Conservation (phyloP, 805 yeast genomes). For the Starmerella riodocensis region DNA sequence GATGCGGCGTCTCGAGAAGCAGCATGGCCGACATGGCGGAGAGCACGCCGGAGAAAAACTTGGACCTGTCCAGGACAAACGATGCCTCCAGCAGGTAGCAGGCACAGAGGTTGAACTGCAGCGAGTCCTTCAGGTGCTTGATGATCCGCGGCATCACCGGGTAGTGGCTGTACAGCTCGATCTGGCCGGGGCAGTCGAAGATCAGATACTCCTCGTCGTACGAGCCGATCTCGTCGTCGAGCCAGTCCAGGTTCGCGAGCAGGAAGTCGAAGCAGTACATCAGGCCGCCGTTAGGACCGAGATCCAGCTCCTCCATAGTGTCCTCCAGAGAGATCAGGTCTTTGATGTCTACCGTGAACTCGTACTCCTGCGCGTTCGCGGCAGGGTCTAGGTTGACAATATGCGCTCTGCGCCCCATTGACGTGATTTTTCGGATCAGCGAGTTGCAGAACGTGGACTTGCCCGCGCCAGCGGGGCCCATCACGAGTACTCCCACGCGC, state of each 20-base stretch:
- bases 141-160: constrained; percentile 86
- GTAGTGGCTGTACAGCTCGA: constrained; percentile 84
- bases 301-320: constrained; percentile 84
- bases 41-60: constrained; percentile 88
- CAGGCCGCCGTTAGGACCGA: constrained; percentile 93
- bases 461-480: constrained; percentile 98
- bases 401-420: constrained; percentile 85
- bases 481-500: constrained; percentile 79
- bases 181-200: constrained; percentile 95
- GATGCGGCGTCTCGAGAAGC: constrained; percentile 83
- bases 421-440: constrained; percentile 73
- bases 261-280: constrained; percentile 85
- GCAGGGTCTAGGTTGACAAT: constrained; percentile 94
- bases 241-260: constrained; percentile 84
- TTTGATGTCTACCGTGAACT: constrained; percentile 82
- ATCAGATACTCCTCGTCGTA: constrained; percentile 86
- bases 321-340: constrained; percentile 83
- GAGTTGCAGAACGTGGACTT: constrained; percentile 87
- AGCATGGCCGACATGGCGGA: constrained; percentile 99
- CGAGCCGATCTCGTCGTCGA: constrained; percentile 94
- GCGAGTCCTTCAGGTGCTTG: constrained; percentile 62
- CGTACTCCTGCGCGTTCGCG: constrained; percentile 83
- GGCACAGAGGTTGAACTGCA: constrained; percentile 84
- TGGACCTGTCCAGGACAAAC: constrained; percentile 76
- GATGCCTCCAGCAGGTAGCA: constrained; percentile 88